Base-by-base conservation (phyloP, 495 filamentous ascomycete species). In the Penicillium samsonianum region DNA sequence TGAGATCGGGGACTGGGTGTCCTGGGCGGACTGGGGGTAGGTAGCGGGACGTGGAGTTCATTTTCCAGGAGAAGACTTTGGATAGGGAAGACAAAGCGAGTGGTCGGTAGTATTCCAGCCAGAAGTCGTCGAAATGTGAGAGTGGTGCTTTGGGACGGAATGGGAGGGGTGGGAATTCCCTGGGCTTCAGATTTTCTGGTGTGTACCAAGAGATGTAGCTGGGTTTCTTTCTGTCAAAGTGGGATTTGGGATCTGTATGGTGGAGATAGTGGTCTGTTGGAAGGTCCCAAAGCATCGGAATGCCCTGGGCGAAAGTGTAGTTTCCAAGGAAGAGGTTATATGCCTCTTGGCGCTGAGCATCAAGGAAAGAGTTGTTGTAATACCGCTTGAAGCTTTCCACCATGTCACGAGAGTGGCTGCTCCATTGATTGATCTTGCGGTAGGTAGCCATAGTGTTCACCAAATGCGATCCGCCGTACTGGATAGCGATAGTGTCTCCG, bases 391-490 rank as follows among this genome's bases (percentile, higher is more conserved):
- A 97, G 70, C 90, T 96, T 72, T 98, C 94, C 10, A 98, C 90
- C 94, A 98, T 98, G 70, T 98, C 94, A 42, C 94, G 82, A 7
- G 94, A 96, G 65, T 95, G 90, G 61, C 91, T 96, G 38, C 90
- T 96, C 94, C 94, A 98, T 68, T 97, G 92, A 58, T 98, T 98
- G 68, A 96, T 95, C 71, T 96, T 97, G 49, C 94, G 87, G 70
- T 98, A 98, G 2, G 95, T 98, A 55, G 92, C 92, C 93, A 97
- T 96, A 1, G 94, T 98, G 71, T 98, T 98, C 57, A 98, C 94
- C 1, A 98, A 80, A 70, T 98, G 94, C 10, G 92, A 97, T 23
- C 94, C 95, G 49, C 95, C 95, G 67, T 98, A 98, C 66, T 98
- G 94, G 30, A 97, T 89, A 22, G 94, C 94, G 67, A 98, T 97